A percentile compares a stretch with the other conserved stretches of the same genome.
phyloP scores from a whole-genome alignment of 352 stramenopile species.

The Globisporangium rhizosaccharum region DNA sequence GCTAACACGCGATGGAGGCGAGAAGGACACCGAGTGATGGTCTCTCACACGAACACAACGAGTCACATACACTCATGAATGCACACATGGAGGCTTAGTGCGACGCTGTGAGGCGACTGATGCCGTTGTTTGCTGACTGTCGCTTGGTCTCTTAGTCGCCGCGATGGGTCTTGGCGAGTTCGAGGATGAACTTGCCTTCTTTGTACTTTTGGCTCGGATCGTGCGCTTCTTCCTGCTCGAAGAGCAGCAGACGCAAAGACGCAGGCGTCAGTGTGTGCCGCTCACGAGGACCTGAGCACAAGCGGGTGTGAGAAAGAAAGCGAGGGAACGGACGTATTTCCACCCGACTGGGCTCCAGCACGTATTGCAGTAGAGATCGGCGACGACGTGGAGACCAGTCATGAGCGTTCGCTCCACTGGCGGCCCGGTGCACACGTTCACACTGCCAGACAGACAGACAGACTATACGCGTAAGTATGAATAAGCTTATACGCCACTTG shows the following conservation, averaged over 20 bases:
- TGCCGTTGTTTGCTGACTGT: not conserved
- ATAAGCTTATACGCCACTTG: not conserved
- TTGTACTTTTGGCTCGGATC: constrained; percentile 95
- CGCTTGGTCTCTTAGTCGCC: constrained; percentile 11
- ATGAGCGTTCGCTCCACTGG: constrained; percentile 91
- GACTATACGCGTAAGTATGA: not conserved
- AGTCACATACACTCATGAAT: not conserved
- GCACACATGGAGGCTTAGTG: not conserved
- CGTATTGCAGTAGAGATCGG: constrained; percentile 92
- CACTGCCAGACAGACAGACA: constrained; percentile 18
- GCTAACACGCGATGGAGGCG: not conserved
- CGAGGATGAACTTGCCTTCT: constrained; percentile 95
- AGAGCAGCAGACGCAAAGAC: not conserved
- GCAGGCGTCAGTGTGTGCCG: constrained; percentile 2
- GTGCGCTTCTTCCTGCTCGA: constrained; percentile 80
- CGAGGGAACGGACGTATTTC: constrained; percentile 79
- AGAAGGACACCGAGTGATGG: not conserved
- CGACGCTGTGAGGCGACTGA: not conserved
- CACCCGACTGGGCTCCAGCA: constrained; percentile 90
- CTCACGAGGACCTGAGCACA: not conserved
- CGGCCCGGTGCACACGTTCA: constrained; percentile 87
- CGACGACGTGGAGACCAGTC: constrained; percentile 92
- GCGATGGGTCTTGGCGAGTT: constrained; percentile 89
- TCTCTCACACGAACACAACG: too few species aligned
- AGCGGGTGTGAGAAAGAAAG: not conserved